These are phyloP conservation scores for Colletotrichum abscissum DNA, from an alignment of 2,329 filamentous ascomycete genomes.

Conservation along the genomic window DNA sequence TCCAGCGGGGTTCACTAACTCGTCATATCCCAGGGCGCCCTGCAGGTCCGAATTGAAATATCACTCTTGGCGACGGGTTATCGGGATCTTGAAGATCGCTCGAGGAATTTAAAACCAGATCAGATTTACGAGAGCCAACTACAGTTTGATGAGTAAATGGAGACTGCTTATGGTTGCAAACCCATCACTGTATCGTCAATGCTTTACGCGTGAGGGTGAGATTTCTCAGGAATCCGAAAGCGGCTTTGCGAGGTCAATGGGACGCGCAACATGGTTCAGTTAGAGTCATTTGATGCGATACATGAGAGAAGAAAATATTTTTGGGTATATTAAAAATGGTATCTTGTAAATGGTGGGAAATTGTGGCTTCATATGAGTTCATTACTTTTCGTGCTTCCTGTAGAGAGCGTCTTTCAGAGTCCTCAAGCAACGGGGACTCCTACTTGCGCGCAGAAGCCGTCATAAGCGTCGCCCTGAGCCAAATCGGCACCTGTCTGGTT, in stretches of 20 bases:
- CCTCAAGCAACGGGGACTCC: conserved; percentile 11
- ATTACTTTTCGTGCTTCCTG: background rate
- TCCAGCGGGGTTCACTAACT: background rate
- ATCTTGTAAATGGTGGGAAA: background rate
- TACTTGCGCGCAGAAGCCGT: conserved; percentile 19
- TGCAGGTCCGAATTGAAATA: background rate
- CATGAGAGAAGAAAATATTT: background rate
- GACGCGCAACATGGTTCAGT: no score
- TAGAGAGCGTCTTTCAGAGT: background rate
- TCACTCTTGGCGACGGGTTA: background rate
- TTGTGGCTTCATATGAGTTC: background rate
- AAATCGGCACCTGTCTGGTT: conserved; percentile 43
- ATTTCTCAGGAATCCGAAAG: no score
- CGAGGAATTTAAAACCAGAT: background rate
- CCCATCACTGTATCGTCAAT: no score
- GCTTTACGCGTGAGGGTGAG: no score
- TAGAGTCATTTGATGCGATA: no score
- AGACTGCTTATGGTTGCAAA: no score
- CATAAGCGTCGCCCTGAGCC: conserved; percentile 28
- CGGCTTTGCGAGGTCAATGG: no score
- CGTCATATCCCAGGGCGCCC: background rate
- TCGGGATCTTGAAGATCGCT: background rate
- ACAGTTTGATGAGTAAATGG: no score
- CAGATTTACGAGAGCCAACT: background rate
- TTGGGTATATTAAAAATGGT: background rate